These are phyloP conservation scores for Arctium minus DNA, from an alignment of 129 eudicot genomes.

Conservation along the genomic window DNA sequence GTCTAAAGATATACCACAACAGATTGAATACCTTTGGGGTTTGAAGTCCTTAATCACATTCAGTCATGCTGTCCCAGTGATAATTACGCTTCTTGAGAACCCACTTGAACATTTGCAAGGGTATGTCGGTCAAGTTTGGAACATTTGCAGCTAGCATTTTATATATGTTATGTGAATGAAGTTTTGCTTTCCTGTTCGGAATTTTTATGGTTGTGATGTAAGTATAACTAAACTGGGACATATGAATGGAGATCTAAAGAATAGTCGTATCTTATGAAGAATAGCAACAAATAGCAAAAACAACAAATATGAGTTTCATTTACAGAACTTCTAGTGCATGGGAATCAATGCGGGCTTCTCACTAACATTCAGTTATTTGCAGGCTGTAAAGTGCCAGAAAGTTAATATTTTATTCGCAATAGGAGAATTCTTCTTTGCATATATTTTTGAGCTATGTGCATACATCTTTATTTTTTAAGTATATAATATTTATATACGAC, in stretches of 20 bases:
- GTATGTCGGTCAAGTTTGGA: slow-evolving; percentile 37
- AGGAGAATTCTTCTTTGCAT: background rate
- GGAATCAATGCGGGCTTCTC: too few relatives aligned
- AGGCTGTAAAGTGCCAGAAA: background rate
- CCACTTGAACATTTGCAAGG: slow-evolving; percentile 83
- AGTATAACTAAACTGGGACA: background rate
- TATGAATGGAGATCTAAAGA: background rate
- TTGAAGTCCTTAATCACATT: slow-evolving; percentile 60
- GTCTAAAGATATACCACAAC: slow-evolving; percentile 73
- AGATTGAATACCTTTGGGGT: slow-evolving; percentile 85
- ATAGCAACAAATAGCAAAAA: background rate
- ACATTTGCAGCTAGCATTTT: slow-evolving; percentile 4
- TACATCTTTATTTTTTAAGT: background rate
- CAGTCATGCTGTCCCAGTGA: slow-evolving; percentile 62
- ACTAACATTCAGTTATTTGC: background rate
- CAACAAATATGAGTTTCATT: background rate
- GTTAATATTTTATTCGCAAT: background rate
- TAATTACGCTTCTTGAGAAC: slow-evolving; percentile 71
- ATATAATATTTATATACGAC: background rate
- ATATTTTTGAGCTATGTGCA: background rate
- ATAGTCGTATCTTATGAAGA: background rate
- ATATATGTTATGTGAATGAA: background rate
- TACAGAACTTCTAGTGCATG: background rate
- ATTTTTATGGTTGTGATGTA: background rate
- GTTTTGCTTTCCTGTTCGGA: background rate